Conservation (phyloP, 1,284 basidiomycete species). For the Trichosporon sp. region DNA sequence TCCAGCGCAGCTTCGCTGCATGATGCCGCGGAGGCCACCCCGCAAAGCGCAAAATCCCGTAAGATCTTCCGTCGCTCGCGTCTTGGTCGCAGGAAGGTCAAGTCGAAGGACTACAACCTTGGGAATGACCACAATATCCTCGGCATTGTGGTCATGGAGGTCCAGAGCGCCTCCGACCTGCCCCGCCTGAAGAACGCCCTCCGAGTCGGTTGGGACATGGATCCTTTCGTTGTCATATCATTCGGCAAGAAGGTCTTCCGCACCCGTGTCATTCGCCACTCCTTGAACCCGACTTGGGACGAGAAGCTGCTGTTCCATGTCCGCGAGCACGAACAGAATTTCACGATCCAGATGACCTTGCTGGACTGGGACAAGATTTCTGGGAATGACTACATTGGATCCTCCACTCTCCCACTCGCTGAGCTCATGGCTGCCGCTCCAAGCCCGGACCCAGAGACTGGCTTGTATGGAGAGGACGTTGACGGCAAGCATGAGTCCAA, state of each 20-base stretch:
- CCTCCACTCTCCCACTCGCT: conserved; percentile 61
- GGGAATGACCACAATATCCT: conserved; percentile 60
- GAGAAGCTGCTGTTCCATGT: conserved; percentile 96
- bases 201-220: conserved; percentile 66
- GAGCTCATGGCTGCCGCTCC: conserved; percentile 68
- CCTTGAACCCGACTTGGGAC: conserved; percentile 85
- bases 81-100: conserved; percentile 9
- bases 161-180: conserved; percentile 68
- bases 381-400: conserved; percentile 80
- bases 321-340: conserved; percentile 71
- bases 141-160: conserved; percentile 83
- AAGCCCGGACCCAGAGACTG: conserved; percentile 64
- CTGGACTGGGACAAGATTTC: conserved; percentile 86
- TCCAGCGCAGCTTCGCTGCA: background rate
- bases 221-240: conserved; percentile 90
- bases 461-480: conserved; percentile 61
- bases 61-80: conserved; percentile 9
- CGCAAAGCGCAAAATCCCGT: background rate
- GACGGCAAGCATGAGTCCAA: conserved; percentile 60
- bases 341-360: conserved; percentile 70
- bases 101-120: conserved; percentile 57
- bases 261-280: conserved; percentile 81
- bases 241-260: conserved; percentile 97
- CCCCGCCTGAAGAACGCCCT: conserved; percentile 71
- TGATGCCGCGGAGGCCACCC: background rate